Evolutionary conservation across 768 basidiomycete species (phyloP), one percentile per base, ranked within the genome.

Genomic region (Suillus americanus): DNA sequence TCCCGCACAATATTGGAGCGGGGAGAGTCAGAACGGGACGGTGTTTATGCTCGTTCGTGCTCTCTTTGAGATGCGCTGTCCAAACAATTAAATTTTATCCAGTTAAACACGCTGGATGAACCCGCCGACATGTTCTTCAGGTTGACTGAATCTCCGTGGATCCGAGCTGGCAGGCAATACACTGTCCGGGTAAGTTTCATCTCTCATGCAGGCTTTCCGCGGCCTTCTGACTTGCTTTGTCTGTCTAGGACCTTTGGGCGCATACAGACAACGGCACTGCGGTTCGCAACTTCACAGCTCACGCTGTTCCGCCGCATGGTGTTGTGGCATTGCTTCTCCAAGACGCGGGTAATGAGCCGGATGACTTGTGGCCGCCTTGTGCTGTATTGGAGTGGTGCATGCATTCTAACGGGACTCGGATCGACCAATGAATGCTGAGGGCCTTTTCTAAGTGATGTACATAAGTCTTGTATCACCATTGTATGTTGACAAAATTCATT

Each of bases 1-100:
- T 69, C 89, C 89, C 1, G 86, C 89, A n/a, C 84, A 88, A 65
- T 90, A 85, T 71, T 90, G 89, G 89, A 88, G 86, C 66, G 89
- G 89, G 4, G 79, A 83, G 67, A 85, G 83, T 62, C 78, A 87
- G 72, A 86, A 89, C 60, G 89, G 89, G 57, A 86, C 85, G 1
- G 79, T 89, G 0, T 79, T 90, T 69, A 90, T 90, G 89, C 79
- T 89, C 33, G 88, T 89, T 66, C 64, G 82, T 55, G 16, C 35
- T 43, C 30, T 25, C n/a, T 25, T 45, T 54, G 53, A 12, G 20
- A 38, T 20, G 0, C 10, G 0, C 2, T 45, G 28, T 37, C 18
- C 12, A 66, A 20, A 30, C 25, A 48, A 54, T 10, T 41, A 38
- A n/a, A 41, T n/a, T 30, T 41, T 38, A 3, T 28, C 18, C 40